Percentiles rank a stretch among this genome's conserved stretches.
These are phyloP conservation scores for Mucor circinelloides DNA, from an alignment of 371 early-diverging fungal species.

Conservation along the genomic window DNA sequence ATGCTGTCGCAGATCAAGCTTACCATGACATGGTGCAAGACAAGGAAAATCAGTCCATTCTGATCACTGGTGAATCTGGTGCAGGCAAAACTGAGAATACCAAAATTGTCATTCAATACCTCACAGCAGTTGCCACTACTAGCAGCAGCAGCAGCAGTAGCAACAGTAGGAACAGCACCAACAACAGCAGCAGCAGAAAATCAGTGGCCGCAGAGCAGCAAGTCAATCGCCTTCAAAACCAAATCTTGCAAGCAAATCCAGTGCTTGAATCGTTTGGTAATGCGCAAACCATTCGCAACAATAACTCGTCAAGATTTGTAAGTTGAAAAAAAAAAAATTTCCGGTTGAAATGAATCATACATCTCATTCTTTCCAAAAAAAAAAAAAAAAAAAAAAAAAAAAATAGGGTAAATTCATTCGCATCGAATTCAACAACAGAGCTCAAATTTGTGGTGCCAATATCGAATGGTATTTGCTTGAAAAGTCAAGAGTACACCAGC, in stretches of 20 bases:
- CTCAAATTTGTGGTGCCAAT: conserved; percentile 94
- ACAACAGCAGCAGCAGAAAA: conserved; percentile 43
- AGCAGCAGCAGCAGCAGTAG: conserved; percentile 41
- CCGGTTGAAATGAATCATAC: too few species aligned
- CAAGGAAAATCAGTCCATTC: conserved; percentile 96
- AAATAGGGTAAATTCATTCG: conserved; percentile 98
- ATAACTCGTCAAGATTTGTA: conserved; percentile 99
- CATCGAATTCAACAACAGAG: conserved; percentile 91
- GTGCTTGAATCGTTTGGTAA: conserved; percentile 99
- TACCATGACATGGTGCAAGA: conserved; percentile 95
- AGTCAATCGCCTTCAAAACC: conserved; percentile 77
- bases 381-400: background rate
- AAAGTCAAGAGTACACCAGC: conserved; percentile 96
- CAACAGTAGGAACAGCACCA: too few species aligned
- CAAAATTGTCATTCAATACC: conserved; percentile 99
- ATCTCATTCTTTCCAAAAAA: too few species aligned
- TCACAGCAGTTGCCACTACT: conserved; percentile 81
- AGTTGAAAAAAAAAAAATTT: conserved; percentile 33
- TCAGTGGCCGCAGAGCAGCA: conserved; percentile 26
- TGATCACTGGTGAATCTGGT: conserved; percentile 99
- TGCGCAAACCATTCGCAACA: conserved; percentile 99
- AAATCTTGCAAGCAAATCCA: conserved; percentile 97
- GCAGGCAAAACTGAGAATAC: conserved; percentile 99
- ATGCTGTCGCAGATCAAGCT: conserved; percentile 93
- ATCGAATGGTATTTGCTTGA: conserved; percentile 99